Evolutionary conservation across 2,329 filamentous ascomycete genomes (phyloP).

Genomic region (Purpureocillium lavendulum): DNA sequence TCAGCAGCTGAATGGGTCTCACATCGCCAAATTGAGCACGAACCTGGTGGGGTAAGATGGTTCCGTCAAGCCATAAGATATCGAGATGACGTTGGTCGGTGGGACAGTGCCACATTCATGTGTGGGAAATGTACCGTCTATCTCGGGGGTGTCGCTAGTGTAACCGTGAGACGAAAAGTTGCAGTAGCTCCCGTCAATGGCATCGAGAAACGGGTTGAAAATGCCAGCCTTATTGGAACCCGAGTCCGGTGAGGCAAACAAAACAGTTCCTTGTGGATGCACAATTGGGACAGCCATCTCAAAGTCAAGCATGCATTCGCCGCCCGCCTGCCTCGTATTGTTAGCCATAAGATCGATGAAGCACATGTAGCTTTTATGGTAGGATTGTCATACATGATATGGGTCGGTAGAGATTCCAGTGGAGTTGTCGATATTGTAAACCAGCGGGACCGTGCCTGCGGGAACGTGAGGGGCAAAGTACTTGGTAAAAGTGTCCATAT

Average conservation of each 20-base stretch:
- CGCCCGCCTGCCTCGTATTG: constrained; percentile 12
- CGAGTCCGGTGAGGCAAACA: constrained; percentile 28
- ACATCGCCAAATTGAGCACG: constrained; percentile 14
- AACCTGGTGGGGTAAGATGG: constrained; percentile 37
- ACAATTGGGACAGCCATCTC: constrained; percentile 44
- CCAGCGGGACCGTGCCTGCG: constrained; percentile 32
- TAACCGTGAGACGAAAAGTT: constrained; percentile 18
- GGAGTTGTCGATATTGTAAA: constrained; percentile 38
- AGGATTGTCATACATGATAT: too few relatives aligned
- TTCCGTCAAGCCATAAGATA: constrained; percentile 46
- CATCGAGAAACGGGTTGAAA: constrained; percentile 34
- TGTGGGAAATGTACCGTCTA: constrained; percentile 31
- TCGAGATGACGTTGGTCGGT: constrained; percentile 44
- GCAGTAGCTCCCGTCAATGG: constrained; percentile 38
- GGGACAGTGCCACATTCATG: constrained; percentile 34
- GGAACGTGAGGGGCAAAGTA: constrained; percentile 30
- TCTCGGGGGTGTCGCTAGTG: constrained; percentile 27
- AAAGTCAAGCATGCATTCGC: constrained; percentile 47
- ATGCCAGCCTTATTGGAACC: constrained; percentile 26
- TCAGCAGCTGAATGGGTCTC: too few relatives aligned
- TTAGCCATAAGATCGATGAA: too few relatives aligned
- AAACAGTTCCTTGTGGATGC: constrained; percentile 39
- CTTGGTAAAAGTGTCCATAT: constrained; percentile 40
- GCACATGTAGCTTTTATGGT: too few relatives aligned
- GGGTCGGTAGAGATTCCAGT: constrained; percentile 22